Conservation (phyloP, 768 basidiomycete species). For the Tulasnella calospora region DNA sequence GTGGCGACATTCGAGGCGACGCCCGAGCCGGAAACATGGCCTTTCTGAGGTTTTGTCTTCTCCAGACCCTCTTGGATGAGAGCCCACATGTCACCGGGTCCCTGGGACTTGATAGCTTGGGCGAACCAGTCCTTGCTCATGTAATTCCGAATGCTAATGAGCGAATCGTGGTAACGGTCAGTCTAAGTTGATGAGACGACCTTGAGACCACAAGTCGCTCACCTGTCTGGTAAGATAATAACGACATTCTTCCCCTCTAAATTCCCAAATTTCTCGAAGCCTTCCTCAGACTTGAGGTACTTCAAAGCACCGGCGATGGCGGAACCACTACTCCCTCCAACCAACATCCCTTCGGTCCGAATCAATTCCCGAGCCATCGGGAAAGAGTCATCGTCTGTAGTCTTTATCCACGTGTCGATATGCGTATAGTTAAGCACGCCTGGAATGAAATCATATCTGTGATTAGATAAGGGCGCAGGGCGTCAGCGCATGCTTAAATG, state of each 20-base stretch:
- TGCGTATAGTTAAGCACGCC: conserved; percentile 70
- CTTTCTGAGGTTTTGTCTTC: conserved; percentile 15
- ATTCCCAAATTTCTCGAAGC: conserved; percentile 52
- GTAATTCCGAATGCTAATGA: conserved; percentile 78
- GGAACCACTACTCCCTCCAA: conserved; percentile 92
- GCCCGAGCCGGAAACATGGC: neutral
- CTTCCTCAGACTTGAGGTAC: conserved; percentile 71
- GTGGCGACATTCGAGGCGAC: neutral
- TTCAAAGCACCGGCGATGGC: conserved; percentile 68
- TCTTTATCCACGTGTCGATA: conserved; percentile 83
- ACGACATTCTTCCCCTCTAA: conserved; percentile 81
- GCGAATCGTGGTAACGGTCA: neutral
- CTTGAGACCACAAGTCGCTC: conserved; percentile 33
- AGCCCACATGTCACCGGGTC: conserved; percentile 51
- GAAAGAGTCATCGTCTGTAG: conserved; percentile 75
- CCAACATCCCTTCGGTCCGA: conserved; percentile 78
- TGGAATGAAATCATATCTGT: conserved; percentile 78
- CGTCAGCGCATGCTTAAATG: neutral
- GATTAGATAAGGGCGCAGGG: neutral
- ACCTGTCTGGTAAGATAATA: conserved; percentile 86
- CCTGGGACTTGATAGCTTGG: conserved; percentile 48
- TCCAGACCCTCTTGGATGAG: conserved; percentile 44
- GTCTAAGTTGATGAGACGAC: neutral
- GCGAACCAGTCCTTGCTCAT: conserved; percentile 94
- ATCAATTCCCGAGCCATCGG: conserved; percentile 68